Conservation (phyloP, 495 filamentous ascomycete species). For the Beverwykella pulmonaria region DNA sequence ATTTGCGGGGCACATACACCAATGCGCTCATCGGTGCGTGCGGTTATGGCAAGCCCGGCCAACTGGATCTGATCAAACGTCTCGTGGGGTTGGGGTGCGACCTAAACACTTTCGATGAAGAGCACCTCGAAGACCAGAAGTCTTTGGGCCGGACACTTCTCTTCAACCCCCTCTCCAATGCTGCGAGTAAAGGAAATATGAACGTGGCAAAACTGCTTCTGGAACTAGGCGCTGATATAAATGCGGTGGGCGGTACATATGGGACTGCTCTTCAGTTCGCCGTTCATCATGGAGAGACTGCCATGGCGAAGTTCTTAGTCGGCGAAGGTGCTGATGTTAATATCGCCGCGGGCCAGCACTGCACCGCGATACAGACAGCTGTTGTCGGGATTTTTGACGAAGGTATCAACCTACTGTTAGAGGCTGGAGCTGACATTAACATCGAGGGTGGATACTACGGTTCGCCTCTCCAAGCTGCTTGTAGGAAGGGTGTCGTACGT, state of each 20-base stretch:
- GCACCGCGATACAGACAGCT: slow-evolving; percentile 29
- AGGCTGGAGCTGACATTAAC: slow-evolving; percentile 17
- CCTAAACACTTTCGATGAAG: neutral
- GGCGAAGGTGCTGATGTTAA: slow-evolving; percentile 34
- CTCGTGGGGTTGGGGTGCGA: neutral
- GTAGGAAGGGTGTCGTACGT: neutral
- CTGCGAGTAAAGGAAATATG: neutral
- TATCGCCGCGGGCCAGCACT: neutral
- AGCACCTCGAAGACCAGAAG: slow-evolving; percentile 3
- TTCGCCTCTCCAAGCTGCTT: slow-evolving; percentile 25
- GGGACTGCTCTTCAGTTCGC: slow-evolving; percentile 42
- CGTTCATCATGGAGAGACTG: slow-evolving; percentile 6
- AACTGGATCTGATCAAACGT: neutral
- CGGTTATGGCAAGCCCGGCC: neutral
- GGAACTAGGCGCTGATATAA: slow-evolving; percentile 28
- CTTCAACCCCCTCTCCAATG: neutral
- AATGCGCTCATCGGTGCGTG: neutral
- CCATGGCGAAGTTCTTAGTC: slow-evolving; percentile 22
- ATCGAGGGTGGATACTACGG: slow-evolving; percentile 17
- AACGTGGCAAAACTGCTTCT: slow-evolving; percentile 3
- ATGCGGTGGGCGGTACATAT: neutral
- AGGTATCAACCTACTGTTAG: slow-evolving; percentile 9
- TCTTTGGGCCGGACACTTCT: neutral
- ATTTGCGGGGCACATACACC: neutral
- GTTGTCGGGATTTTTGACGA: neutral